Percentiles rank a stretch among this genome's conserved stretches.
phyloP scores from a whole-genome alignment of 345 rosid genomes.

The Capsella bursapastoris region DNA sequence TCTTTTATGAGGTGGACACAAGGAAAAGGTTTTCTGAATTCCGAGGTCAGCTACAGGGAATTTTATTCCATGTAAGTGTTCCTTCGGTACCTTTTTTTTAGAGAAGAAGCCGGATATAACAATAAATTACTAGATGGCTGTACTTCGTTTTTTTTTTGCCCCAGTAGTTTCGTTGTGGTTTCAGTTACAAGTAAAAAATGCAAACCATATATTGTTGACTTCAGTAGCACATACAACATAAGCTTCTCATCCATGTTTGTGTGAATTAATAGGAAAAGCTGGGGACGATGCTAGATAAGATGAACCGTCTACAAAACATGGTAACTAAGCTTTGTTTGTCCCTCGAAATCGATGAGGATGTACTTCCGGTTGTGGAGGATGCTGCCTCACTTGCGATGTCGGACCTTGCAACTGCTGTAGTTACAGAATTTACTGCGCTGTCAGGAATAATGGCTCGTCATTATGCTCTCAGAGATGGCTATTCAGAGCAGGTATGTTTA shows the following conservation, averaged over 20 bases:
- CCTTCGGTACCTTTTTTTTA: conserved; percentile 23
- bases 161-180: conserved; percentile 9
- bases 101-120: not conserved
- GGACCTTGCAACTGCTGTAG: conserved; percentile 94
- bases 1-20: conserved; percentile 88
- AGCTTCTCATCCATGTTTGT: conserved; percentile 17
- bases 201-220: not conserved
- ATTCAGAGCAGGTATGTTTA: conserved; percentile 68
- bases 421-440: conserved; percentile 88
- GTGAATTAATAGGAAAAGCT: conserved; percentile 76
- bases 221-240: conserved; percentile 16
- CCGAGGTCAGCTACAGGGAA: conserved; percentile 77
- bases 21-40: conserved; percentile 71
- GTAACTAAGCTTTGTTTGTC: conserved; percentile 58
- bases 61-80: conserved; percentile 90
- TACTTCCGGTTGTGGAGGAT: conserved; percentile 60
- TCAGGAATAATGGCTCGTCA: conserved; percentile 97
- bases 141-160: not conserved
- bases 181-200: conserved; percentile 19
- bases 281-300: conserved; percentile 94
- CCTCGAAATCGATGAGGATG: conserved; percentile 57
- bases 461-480: conserved; percentile 95
- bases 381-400: conserved; percentile 97
- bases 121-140: conserved; percentile 12
- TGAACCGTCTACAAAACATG: conserved; percentile 63